Evolutionary conservation across 176 grass and related monocot genomes (phyloP), one percentile per base, ranked within the genome.

Genomic region (Aegilops umbellulata): DNA sequence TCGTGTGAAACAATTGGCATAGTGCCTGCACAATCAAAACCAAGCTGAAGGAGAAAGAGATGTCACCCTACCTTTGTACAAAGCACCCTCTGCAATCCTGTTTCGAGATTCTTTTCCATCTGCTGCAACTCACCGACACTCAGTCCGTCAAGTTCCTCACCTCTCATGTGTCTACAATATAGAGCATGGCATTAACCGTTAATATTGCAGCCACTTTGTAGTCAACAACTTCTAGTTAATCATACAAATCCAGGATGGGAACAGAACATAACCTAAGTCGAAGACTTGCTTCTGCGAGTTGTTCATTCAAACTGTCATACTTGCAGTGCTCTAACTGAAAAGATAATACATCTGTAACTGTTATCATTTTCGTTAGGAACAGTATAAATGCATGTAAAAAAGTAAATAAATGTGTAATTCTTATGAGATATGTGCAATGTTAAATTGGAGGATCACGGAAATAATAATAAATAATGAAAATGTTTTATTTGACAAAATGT

Each of bases 71-170:
- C 97, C 97, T 98, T 98, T 90, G 70, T 98, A 64, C 74, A 84
- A 60, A 98, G 88, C 38, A 98, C 88, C 61, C 87, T 87, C 35
- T 78, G 86, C 35, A 98, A 77, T 82, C 97, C 90, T 57, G 84
- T 82, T 86, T 99, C 97, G 17, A 99, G 97, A 26, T 90, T 89
- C 83, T 66, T 96, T 88, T 99, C 97, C 76, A 99, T 88, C 76
- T 87, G 87, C 36, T 94, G 92, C 76, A 99, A 74, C 81, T 99
- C 88, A 47, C 85, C 93, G 17, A 92, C 75, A 90, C 79, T 91
- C 62, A 96, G 75, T 39, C 83, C 85, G 22, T 95, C 88, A 90
- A 99, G 94, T 36, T 90, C 90, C 85, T 99, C 92, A 76, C 97
- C 97, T 90, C 90, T 94, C 97, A 99, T 88, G 73, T 91, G 94